Conservation (phyloP, 495 filamentous ascomycete species). For the Neurospora tetrasperma region DNA sequence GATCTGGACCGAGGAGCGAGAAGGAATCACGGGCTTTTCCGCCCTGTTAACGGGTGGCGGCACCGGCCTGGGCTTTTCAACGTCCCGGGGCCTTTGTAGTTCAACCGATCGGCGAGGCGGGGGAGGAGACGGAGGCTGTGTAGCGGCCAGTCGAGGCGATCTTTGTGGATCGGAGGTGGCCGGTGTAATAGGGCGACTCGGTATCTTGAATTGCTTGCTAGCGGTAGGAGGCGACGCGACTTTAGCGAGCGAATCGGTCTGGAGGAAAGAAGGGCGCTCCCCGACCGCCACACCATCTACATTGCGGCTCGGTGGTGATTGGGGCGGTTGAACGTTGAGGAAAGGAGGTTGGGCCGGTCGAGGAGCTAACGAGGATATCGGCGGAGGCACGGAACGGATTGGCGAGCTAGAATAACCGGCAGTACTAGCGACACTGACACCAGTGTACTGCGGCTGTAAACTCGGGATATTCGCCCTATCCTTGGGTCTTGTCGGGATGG, state of each 20-base stretch:
- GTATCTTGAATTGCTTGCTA: slow-evolving; percentile 41
- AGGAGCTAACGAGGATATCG: slow-evolving; percentile 26
- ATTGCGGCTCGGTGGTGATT: slow-evolving; percentile 53
- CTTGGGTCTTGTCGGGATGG: slow-evolving; percentile 38
- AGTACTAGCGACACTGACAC: slow-evolving; percentile 2
- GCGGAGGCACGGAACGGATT: slow-evolving; percentile 20
- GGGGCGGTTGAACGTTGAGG: slow-evolving; percentile 63
- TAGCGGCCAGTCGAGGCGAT: slow-evolving; percentile 30
- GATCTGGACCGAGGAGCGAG: slow-evolving; percentile 16
- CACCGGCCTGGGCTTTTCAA: slow-evolving; percentile 25
- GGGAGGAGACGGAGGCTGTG: slow-evolving; percentile 43
- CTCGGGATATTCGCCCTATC: slow-evolving; percentile 18
- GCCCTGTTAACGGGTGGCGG: slow-evolving; percentile 68
- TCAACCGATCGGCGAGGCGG: slow-evolving; percentile 45
- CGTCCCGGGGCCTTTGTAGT: slow-evolving; percentile 32
- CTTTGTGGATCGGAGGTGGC: slow-evolving; percentile 29
- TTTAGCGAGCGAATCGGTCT: slow-evolving; percentile 38
- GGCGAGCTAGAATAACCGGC: slow-evolving; percentile 15
- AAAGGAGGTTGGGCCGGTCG: slow-evolving; percentile 53
- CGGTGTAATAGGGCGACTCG: slow-evolving; percentile 42
- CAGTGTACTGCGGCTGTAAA: slow-evolving; percentile 14
- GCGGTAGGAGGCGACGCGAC: slow-evolving; percentile 40
- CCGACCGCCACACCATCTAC: slow-evolving; percentile 23
- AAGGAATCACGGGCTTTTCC: slow-evolving; percentile 64
- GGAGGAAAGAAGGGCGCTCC: slow-evolving; percentile 31